These are phyloP conservation scores for Polyporus tsugae DNA, from an alignment of 1,284 basidiomycete genomes.

Conservation along the genomic window DNA sequence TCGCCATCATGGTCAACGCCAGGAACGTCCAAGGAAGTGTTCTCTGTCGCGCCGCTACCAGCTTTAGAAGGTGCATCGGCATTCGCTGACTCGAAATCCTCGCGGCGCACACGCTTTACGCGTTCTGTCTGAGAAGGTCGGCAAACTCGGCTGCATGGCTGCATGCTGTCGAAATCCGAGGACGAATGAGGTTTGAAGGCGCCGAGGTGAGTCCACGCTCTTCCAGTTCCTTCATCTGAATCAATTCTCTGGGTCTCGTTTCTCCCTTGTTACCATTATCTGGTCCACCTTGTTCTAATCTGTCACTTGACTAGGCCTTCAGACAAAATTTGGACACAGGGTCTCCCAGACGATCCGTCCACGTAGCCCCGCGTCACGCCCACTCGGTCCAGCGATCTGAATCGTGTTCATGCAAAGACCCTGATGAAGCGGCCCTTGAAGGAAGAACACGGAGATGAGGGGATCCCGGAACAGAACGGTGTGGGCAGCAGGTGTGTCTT, in stretches of 20 bases:
- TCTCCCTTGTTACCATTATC: background rate
- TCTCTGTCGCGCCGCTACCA: background rate
- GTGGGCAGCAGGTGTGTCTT: background rate
- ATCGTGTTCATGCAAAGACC: background rate
- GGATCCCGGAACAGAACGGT: background rate
- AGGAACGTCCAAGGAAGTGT: background rate
- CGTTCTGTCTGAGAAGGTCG: background rate
- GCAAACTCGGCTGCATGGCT: constrained; percentile 3
- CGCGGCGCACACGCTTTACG: constrained; percentile 3
- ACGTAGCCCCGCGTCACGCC: background rate
- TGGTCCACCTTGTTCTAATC: background rate
- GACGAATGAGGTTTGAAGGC: background rate
- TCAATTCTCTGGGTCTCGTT: background rate
- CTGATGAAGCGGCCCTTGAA: background rate
- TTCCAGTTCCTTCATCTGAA: background rate
- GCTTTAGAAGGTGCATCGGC: background rate
- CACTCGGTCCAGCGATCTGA: background rate
- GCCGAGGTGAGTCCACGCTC: background rate
- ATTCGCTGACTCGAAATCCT: background rate
- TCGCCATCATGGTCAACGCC: background rate
- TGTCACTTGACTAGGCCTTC: background rate
- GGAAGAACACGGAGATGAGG: constrained; percentile 3
- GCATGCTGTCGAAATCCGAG: background rate
- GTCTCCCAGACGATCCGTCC: background rate
- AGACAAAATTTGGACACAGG: background rate